A percentile compares a stretch with the other conserved stretches of the same genome.
These are phyloP conservation scores for Allium fistulosum DNA, from an alignment of 106 monocot genomes.

Conservation along the genomic window DNA sequence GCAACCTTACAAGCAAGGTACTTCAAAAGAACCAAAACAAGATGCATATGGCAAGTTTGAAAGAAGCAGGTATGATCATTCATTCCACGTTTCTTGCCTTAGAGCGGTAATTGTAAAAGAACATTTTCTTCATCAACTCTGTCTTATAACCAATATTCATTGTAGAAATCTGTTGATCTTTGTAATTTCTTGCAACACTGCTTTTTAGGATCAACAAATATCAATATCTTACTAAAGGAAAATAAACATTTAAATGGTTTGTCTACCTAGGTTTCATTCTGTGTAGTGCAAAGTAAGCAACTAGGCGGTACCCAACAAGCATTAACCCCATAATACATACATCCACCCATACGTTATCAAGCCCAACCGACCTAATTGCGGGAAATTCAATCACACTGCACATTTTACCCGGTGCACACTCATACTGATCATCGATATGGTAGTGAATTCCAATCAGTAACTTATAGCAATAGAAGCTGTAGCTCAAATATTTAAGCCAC, in stretches of 20 bases:
- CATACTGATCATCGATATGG: slow-evolving; percentile 29
- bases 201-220: too few species aligned
- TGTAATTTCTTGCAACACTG: too few species aligned
- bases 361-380: slow-evolving; percentile 38
- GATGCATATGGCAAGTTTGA: too few species aligned
- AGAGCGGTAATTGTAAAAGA: too few species aligned
- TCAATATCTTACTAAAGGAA: neutral
- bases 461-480: slow-evolving; percentile 72
- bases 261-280: slow-evolving; percentile 5
- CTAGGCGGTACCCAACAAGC: slow-evolving; percentile 51
- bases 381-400: slow-evolving; percentile 50
- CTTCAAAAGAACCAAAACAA: too few species aligned
- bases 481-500: slow-evolving; percentile 73
- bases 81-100: too few species aligned
- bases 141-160: too few species aligned
- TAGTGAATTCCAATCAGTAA: slow-evolving; percentile 43
- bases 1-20: too few species aligned
- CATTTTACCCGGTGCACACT: slow-evolving; percentile 31
- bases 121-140: too few species aligned
- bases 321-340: slow-evolving; percentile 57
- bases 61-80: too few species aligned
- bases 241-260: neutral
- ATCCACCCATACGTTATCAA: slow-evolving; percentile 41
- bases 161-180: too few species aligned
- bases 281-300: slow-evolving; percentile 35